phyloP scores from a whole-genome alignment of 129 eudicot genomes.

The Erigeron canadensis region DNA sequence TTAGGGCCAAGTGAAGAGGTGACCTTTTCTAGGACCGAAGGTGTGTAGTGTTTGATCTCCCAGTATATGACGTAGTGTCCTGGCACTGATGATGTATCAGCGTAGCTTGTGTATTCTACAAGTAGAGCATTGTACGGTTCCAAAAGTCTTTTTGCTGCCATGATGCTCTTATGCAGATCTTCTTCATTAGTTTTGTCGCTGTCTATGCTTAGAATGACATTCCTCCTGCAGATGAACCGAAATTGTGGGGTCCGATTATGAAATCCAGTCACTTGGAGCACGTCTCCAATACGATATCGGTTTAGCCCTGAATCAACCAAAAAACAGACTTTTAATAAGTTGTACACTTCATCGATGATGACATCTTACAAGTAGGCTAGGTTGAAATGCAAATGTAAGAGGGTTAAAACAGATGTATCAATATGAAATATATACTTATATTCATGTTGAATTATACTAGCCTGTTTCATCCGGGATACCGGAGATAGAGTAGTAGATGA shows the following conservation, averaged over 20 bases:
- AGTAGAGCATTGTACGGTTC: slow-evolving; percentile 74
- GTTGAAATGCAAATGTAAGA: slow-evolving; percentile 11
- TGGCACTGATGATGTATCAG: slow-evolving; percentile 78
- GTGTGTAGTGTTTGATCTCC: slow-evolving; percentile 54
- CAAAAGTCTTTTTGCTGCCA: slow-evolving; percentile 52
- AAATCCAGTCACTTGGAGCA: slow-evolving; percentile 89
- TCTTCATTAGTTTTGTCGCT: slow-evolving; percentile 82
- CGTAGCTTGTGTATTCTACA: slow-evolving; percentile 84
- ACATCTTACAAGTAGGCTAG: slow-evolving; percentile 14
- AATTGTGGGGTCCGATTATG: slow-evolving; percentile 76
- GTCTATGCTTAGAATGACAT: slow-evolving; percentile 86
- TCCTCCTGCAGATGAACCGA: slow-evolving; percentile 80
- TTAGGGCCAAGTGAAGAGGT: slow-evolving; percentile 30
- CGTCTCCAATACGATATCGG: slow-evolving; percentile 86
- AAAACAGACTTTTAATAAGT: slow-evolving; percentile 12
- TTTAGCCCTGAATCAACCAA: slow-evolving; percentile 53
- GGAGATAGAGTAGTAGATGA: too few relatives aligned
- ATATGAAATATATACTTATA: slow-evolving; percentile 1
- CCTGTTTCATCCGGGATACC: too few relatives aligned
- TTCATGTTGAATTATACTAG: neutral
- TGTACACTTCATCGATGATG: slow-evolving; percentile 13
- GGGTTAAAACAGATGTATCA: slow-evolving; percentile 17
- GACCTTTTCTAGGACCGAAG: slow-evolving; percentile 24
- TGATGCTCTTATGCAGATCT: slow-evolving; percentile 79
- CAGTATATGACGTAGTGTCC: slow-evolving; percentile 90